A percentile compares a stretch with the other conserved stretches of the same genome.
phyloP scores from a whole-genome alignment of 1,284 basidiomycete genomes.

The Pseudozyma pruni region DNA sequence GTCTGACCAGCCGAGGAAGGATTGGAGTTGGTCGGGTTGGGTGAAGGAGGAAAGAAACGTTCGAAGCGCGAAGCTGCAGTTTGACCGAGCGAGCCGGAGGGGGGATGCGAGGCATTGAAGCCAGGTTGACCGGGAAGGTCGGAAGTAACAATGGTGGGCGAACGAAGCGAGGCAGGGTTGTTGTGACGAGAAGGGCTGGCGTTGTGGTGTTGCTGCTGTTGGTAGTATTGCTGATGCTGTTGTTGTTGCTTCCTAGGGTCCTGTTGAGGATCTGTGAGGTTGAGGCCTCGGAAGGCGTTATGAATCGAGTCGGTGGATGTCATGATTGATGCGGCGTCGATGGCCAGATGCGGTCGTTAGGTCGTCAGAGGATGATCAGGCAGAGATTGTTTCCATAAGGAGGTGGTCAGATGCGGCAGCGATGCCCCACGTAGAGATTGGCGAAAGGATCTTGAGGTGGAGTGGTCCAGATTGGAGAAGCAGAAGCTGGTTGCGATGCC shows the following conservation, averaged over 20 bases:
- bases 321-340: slow-evolving; percentile 9
- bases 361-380: background rate
- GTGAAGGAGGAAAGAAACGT: slow-evolving; percentile 56
- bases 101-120: slow-evolving; percentile 12
- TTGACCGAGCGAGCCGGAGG: slow-evolving; percentile 24
- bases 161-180: slow-evolving; percentile 29
- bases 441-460: too few species aligned
- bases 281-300: slow-evolving; percentile 33
- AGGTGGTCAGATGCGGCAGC: too few species aligned
- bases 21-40: slow-evolving; percentile 28
- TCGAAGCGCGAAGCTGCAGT: slow-evolving; percentile 61
- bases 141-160: slow-evolving; percentile 26
- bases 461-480: too few species aligned
- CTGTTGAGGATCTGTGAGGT: slow-evolving; percentile 33
- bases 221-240: slow-evolving; percentile 5
- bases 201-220: slow-evolving; percentile 13
- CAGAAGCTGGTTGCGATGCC: too few species aligned
- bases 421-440: too few species aligned
- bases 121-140: slow-evolving; percentile 34
- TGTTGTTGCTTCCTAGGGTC: slow-evolving; percentile 30
- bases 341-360: background rate
- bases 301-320: slow-evolving; percentile 48
- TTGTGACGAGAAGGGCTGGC: slow-evolving; percentile 25
- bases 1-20: slow-evolving; percentile 37
- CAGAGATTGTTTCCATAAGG: too few species aligned